Percentiles rank a stretch among this genome's conserved stretches.
Conservation (phyloP, 2,329 filamentous ascomycete genomes). For the Monosporascus sp. region DNA sequence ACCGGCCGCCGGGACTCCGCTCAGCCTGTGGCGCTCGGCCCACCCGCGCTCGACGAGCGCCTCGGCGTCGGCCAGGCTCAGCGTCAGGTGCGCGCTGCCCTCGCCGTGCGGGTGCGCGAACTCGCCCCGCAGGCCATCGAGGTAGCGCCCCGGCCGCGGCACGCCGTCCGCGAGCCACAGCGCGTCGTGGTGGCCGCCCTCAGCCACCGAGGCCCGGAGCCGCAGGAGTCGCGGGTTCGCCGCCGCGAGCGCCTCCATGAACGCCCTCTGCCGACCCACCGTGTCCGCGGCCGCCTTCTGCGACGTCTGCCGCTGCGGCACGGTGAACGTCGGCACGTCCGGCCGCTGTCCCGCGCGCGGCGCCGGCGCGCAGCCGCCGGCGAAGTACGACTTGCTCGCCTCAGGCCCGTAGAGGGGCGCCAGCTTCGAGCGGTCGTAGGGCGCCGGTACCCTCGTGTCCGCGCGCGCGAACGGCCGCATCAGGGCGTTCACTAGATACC, state of each 20-base stretch:
- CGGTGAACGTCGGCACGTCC: conserved; percentile 28
- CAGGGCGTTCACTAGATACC: conserved; percentile 34
- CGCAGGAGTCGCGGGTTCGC: conserved; percentile 26
- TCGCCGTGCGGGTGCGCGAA: conserved; percentile 35
- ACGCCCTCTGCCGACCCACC: conserved; percentile 18
- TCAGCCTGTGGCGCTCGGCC: conserved; percentile 35
- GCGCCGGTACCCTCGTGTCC: conserved; percentile 27
- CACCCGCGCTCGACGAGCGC: conserved; percentile 31
- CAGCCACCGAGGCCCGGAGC: conserved; percentile 23
- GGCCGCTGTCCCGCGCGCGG: conserved; percentile 23
- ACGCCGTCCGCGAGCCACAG: conserved; percentile 18
- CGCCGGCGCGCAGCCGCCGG: conserved; percentile 4
- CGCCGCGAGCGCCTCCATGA: conserved; percentile 15
- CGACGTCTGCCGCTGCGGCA: conserved; percentile 34
- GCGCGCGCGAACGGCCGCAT: conserved; percentile 28
- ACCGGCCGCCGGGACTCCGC: conserved; percentile 16
- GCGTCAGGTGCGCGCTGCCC: conserved; percentile 32
- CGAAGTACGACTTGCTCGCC: conserved; percentile 18
- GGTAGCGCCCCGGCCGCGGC: conserved; percentile 1
- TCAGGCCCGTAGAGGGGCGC: conserved; percentile 20
- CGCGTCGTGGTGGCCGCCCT: conserved; percentile 26
- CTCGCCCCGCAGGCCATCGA: conserved; percentile 22
- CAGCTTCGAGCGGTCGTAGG: conserved; percentile 16
- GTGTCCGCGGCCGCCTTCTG: conserved; percentile 12
- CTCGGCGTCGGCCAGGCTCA: conserved; percentile 34